Evolutionary conservation across 495 filamentous ascomycete genomes (phyloP), one percentile per base, ranked within the genome.

Genomic region (Hypoxylon lienhwacheense): DNA sequence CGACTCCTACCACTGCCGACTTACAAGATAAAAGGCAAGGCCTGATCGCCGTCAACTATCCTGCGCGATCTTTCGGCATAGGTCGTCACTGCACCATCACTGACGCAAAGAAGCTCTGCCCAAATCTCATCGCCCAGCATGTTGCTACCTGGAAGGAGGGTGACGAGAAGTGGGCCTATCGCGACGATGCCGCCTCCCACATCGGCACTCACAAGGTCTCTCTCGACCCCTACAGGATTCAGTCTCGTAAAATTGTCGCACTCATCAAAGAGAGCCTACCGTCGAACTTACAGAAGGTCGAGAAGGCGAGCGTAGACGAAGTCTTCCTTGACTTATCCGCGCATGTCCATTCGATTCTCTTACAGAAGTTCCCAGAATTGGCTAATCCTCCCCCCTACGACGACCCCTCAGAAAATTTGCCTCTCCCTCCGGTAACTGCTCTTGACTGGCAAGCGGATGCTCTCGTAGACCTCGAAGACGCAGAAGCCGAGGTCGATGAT

Each of bases 111-210:
- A 92, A 93, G 69, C 67, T 87, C 31, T 97, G 95, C 61, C 90
- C 93, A 19, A 78, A 86, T 8, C 75, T 98, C 24, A 82, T 95
- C 7, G 70, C 87, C 32, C 93, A 96, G 70, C 91, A 97, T 72
- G 91, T 98, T 15, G 91, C 93, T 21, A 97, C 92, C 1, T 98
- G 95, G 83, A 82, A 83, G 59, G 90, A 96, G 64, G 95, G 95
- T 0, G 89, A 96, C 28, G 86, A 84, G 42, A 85, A 81, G 59
- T 97, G 93, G 93, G 87, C 84, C 8, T 98, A 98, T 69, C 83
- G 85, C 32, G 81, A 87, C n/a, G 88, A 95, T 66, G 85, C 87
- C 4, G 69, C 71, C 5, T 77, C 79, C 47, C 83, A 86, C 63
- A 92, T 97, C 47, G 84, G 79, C 4, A 91, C 87, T 21, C 86